Conservation (phyloP, 306 rosid species). For the Quercus berberidifolia region DNA sequence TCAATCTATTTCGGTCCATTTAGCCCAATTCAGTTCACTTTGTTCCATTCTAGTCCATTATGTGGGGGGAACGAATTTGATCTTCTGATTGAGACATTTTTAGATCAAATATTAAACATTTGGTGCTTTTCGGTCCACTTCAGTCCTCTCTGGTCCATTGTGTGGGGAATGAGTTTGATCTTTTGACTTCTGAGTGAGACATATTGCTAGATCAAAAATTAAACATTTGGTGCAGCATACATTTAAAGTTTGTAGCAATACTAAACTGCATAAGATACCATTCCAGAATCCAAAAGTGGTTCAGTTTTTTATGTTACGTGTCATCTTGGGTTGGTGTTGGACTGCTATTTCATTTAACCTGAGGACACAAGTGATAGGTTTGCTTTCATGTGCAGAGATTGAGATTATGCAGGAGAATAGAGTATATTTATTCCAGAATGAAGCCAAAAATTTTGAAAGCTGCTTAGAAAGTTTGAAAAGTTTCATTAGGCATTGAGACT, state of each 20-base stretch:
- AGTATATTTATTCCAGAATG: slow-evolving; percentile 16
- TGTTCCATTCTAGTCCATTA: too few relatives aligned
- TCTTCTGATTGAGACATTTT: too few relatives aligned
- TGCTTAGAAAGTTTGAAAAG: slow-evolving; percentile 33
- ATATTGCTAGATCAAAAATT: slow-evolving; percentile 51
- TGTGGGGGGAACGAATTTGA: too few relatives aligned
- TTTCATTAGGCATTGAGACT: slow-evolving; percentile 3
- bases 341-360: slow-evolving; percentile 46
- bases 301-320: slow-evolving; percentile 89
- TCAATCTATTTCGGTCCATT: too few relatives aligned
- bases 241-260: slow-evolving; percentile 41
- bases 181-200: slow-evolving; percentile 57
- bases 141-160: neutral
- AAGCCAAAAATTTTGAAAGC: slow-evolving; percentile 3
- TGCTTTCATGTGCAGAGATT: slow-evolving; percentile 36
- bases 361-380: slow-evolving; percentile 55
- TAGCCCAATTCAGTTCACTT: too few relatives aligned
- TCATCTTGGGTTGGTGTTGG: slow-evolving; percentile 62
- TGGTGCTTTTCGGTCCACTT: too few relatives aligned
- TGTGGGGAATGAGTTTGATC: slow-evolving; percentile 54
- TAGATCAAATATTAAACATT: too few relatives aligned
- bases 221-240: slow-evolving; percentile 63
- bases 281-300: slow-evolving; percentile 50
- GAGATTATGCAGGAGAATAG: slow-evolving; percentile 56
- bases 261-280: slow-evolving; percentile 42